Evolutionary conservation across 208 protist genomes (phyloP).

Genomic region (Acanthamoeba lenticulata): DNA sequence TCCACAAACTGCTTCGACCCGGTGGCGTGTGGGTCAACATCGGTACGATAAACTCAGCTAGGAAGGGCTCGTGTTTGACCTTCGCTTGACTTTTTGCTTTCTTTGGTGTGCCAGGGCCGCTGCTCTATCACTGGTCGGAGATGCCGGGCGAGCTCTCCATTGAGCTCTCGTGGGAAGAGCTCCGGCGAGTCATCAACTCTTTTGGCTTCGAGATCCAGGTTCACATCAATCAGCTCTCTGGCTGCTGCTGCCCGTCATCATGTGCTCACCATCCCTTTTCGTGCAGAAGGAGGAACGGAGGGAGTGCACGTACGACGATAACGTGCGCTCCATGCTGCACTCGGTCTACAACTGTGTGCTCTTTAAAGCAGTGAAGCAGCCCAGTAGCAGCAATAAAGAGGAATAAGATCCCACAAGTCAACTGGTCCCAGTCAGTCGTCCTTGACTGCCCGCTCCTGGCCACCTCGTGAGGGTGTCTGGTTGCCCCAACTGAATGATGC

Average conservation of each 20-base stretch:
- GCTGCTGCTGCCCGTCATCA: not conserved
- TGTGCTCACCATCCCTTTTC: not conserved
- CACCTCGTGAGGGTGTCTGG: no score
- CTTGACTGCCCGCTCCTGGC: no score
- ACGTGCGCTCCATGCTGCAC: not conserved
- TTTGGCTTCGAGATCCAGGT: constrained; percentile 39
- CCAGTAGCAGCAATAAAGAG: not conserved
- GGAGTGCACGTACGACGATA: not conserved
- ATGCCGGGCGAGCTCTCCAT: constrained; percentile 53
- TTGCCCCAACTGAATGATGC: no score
- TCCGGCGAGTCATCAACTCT: not conserved
- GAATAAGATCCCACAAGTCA: no score
- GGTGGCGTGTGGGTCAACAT: constrained; percentile 97
- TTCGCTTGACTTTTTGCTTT: not conserved
- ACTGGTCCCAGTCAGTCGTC: no score
- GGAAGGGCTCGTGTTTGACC: not conserved
- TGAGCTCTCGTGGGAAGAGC: constrained; percentile 32
- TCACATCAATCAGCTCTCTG: not conserved
- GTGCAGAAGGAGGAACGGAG: constrained; percentile 1
- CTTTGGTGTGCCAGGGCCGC: constrained; percentile 81
- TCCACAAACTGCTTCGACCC: constrained; percentile 89
- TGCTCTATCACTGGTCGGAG: constrained; percentile 96
- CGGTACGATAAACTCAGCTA: constrained; percentile 65
- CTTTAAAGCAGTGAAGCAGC: not conserved
- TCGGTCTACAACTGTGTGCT: not conserved